phyloP scores from a whole-genome alignment of 2,329 filamentous ascomycete genomes.

The Anisogramma anomala region DNA sequence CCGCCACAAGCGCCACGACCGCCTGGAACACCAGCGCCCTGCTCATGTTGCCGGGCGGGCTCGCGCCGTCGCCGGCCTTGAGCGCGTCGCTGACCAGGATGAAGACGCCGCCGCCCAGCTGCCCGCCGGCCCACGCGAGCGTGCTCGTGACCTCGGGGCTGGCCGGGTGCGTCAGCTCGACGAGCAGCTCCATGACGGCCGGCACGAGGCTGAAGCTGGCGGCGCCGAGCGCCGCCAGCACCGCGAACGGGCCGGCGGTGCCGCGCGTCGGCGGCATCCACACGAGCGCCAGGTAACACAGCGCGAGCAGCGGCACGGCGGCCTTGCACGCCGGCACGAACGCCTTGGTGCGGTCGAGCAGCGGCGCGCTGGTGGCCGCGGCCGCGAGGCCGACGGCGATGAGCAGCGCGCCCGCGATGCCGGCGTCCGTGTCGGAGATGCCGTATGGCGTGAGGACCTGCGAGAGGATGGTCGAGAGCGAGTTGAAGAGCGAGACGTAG shows the following conservation, averaged over 20 bases:
- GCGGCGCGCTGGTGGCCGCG: conserved; percentile 64
- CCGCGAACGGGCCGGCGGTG: conserved; percentile 59
- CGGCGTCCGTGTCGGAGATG: conserved; percentile 72
- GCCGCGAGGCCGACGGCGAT: conserved; percentile 77
- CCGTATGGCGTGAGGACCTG: conserved; percentile 82
- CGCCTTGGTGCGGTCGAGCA: conserved; percentile 74
- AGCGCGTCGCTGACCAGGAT: conserved; percentile 73
- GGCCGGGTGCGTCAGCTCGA: conserved; percentile 78
- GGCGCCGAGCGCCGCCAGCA: conserved; percentile 68
- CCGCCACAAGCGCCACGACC: conserved; percentile 51
- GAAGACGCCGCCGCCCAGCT: conserved; percentile 74
- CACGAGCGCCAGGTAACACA: conserved; percentile 65
- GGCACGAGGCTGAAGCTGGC: conserved; percentile 71
- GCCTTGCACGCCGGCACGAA: conserved; percentile 64
- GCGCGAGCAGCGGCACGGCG: conserved; percentile 60
- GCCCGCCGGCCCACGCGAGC: conserved; percentile 75
- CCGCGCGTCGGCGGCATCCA: conserved; percentile 59
- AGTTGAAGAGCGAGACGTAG: conserved; percentile 92
- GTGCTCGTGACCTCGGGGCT: conserved; percentile 76
- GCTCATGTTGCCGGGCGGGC: conserved; percentile 61
- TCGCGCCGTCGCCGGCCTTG: conserved; percentile 37
- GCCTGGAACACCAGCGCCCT: conserved; percentile 68
- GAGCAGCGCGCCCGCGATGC: conserved; percentile 78
- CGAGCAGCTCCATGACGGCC: conserved; percentile 73
- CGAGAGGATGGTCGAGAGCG: conserved; percentile 74